phyloP scores from a whole-genome alignment of 2,329 filamentous ascomycete species.

The Ophiostoma sp. region DNA sequence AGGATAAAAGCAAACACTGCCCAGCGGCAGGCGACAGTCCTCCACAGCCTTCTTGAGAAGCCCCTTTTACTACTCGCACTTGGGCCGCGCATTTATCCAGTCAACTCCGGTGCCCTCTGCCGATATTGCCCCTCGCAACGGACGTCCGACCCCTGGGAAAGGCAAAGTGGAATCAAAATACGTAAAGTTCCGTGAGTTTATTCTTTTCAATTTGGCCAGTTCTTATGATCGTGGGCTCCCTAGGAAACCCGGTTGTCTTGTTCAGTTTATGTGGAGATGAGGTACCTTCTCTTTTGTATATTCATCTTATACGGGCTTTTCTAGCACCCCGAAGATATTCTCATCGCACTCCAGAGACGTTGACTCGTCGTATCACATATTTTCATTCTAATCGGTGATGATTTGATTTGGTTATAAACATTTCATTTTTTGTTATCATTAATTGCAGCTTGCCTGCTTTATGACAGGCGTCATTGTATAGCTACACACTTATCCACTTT shows the following conservation, averaged over 20 bases:
- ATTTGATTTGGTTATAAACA: too few relatives aligned
- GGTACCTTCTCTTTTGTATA: background rate
- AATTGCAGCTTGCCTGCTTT: too few relatives aligned
- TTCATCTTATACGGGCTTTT: background rate
- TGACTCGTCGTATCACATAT: too few relatives aligned
- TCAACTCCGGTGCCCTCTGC: slow-evolving; percentile 16
- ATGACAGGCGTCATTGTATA: background rate
- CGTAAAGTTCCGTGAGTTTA: background rate
- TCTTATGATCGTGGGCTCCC: background rate
- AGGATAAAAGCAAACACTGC: background rate
- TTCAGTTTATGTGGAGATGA: background rate
- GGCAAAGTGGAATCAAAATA: background rate
- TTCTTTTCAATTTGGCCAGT: background rate
- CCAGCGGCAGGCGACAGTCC: background rate
- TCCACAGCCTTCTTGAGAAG: background rate
- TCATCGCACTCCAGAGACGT: too few relatives aligned
- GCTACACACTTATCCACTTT: background rate
- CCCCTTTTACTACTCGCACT: background rate
- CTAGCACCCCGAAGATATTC: background rate
- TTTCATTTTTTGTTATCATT: too few relatives aligned
- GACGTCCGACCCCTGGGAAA: slow-evolving; percentile 22
- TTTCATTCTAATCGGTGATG: too few relatives aligned
- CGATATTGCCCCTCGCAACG: slow-evolving; percentile 21
- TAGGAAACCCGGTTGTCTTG: slow-evolving; percentile 19
- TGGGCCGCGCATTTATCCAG: slow-evolving; percentile 24